A percentile compares a stretch with the other conserved stretches of the same genome.
These are phyloP conservation scores for Trichophyton benhamiae DNA, from an alignment of 2,329 filamentous ascomycete species.

Conservation along the genomic window DNA sequence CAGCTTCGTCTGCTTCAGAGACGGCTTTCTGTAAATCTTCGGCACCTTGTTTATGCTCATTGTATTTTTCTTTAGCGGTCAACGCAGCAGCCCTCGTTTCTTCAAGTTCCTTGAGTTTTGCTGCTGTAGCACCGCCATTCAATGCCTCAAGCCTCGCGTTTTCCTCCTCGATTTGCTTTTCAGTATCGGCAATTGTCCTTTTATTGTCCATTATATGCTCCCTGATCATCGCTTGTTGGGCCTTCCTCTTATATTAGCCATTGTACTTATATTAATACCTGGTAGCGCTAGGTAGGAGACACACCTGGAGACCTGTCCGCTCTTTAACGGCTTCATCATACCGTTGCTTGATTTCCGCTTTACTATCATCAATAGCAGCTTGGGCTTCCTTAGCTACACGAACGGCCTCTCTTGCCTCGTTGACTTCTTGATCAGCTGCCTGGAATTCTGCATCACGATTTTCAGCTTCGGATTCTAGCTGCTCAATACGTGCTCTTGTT, in stretches of 20 bases:
- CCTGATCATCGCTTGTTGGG: constrained; percentile 55
- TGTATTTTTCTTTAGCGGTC: constrained; percentile 33
- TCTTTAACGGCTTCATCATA: constrained; percentile 44
- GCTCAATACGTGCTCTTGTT: constrained; percentile 38
- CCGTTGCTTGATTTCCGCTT: constrained; percentile 37
- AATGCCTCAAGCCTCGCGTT: constrained; percentile 49
- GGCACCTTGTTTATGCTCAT: constrained; percentile 30
- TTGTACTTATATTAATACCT: not conserved
- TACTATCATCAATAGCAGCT: constrained; percentile 36
- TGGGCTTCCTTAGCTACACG: constrained; percentile 35
- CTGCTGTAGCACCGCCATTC: constrained; percentile 56
- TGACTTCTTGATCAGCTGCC: constrained; percentile 26
- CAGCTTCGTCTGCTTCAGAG: constrained; percentile 24
- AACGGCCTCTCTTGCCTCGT: constrained; percentile 32
- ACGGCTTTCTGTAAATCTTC: constrained; percentile 26
- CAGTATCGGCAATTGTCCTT: constrained; percentile 29
- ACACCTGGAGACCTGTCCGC: constrained; percentile 41
- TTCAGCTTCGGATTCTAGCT: constrained; percentile 32
- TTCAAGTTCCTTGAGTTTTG: constrained; percentile 48
- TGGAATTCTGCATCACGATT: constrained; percentile 38
- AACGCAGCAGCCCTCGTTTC: constrained; percentile 42
- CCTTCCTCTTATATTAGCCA: constrained; percentile 27
- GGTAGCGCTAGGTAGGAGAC: not conserved
- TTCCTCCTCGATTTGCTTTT: constrained; percentile 38
- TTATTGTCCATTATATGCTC: constrained; percentile 44